Conservation (phyloP, 2,329 filamentous ascomycete species). For the Ambrosiella xylebori region DNA sequence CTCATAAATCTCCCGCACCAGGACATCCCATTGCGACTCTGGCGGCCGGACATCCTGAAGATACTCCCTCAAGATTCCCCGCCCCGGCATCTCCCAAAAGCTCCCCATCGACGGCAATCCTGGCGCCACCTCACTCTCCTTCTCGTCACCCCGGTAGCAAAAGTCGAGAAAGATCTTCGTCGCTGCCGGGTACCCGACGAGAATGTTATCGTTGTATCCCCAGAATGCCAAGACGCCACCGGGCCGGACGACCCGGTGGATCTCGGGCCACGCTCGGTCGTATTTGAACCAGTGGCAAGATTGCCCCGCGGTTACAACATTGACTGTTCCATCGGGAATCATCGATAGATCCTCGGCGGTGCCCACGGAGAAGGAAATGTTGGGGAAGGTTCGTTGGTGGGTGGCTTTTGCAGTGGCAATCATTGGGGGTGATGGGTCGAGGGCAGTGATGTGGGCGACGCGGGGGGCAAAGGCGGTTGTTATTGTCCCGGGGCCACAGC, state of each 20-base stretch:
- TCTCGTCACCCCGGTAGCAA: conserved; percentile 26
- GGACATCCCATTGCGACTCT: conserved; percentile 31
- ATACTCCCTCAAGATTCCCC: conserved; percentile 34
- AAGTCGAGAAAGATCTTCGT: conserved; percentile 37
- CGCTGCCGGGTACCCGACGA: conserved; percentile 34
- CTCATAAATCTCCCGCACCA: conserved; percentile 39
- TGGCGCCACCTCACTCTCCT: conserved; percentile 25
- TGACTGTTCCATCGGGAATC: conserved; percentile 27
- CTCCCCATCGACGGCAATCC: conserved; percentile 33
- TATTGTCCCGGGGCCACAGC: conserved; percentile 44
- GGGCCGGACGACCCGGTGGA: conserved; percentile 33
- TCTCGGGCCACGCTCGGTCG: conserved; percentile 33
- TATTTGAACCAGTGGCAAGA: conserved; percentile 53
- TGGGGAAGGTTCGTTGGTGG: conserved; percentile 13
- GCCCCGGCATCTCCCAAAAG: conserved; percentile 46
- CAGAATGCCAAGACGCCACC: conserved; percentile 46
- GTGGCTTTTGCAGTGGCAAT: conserved; percentile 28
- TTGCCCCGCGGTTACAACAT: conserved; percentile 35
- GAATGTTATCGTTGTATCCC: conserved; percentile 48
- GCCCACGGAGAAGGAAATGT: conserved; percentile 29
- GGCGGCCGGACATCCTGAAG: conserved; percentile 36
- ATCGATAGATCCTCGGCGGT: conserved; percentile 33
- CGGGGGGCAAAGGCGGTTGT: conserved; percentile 34
- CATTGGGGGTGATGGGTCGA: conserved; percentile 43
- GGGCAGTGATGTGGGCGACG: conserved; percentile 34